Percentiles rank a stretch among this genome's conserved stretches.
These are phyloP conservation scores for Mimosa bimucronata DNA, from an alignment of 306 rosid genomes.

Conservation along the genomic window DNA sequence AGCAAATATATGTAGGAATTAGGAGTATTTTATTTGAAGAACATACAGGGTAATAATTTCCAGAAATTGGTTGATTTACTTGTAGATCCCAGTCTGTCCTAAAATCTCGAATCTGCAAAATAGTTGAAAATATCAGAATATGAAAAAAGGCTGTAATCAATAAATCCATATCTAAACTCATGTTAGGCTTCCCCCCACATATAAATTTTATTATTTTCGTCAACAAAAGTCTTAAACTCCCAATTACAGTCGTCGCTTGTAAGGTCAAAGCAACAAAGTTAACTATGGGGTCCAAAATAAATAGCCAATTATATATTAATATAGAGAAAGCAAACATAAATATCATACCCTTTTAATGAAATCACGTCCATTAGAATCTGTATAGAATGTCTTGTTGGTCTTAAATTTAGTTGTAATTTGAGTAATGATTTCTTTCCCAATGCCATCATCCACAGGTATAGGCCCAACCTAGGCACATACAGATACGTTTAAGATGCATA, in stretches of 20 bases:
- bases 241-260: conserved; percentile 12
- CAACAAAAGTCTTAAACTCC: conserved; percentile 26
- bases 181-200: conserved; percentile 13
- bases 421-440: conserved; percentile 82
- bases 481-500: conserved; percentile 30
- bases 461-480: conserved; percentile 74
- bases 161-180: background rate
- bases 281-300: conserved; percentile 22
- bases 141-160: background rate
- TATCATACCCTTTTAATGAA: conserved; percentile 81
- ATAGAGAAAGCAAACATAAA: conserved; percentile 19
- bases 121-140: conserved; percentile 20
- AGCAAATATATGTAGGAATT: background rate
- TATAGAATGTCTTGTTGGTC: conserved; percentile 76
- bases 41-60: conserved; percentile 91
- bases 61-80: conserved; percentile 86
- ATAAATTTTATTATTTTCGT: conserved; percentile 9
- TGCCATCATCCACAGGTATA: conserved; percentile 80
- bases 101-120: conserved; percentile 72
- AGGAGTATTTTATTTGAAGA: conserved; percentile 32
- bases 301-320: conserved; percentile 6
- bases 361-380: conserved; percentile 96
- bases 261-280: conserved; percentile 1
- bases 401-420: conserved; percentile 66
- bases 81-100: conserved; percentile 85